A percentile compares a stretch with the other conserved stretches of the same genome.
phyloP scores from a whole-genome alignment of 257 asterid genomes.

The Fraxinus quadrangulata region DNA sequence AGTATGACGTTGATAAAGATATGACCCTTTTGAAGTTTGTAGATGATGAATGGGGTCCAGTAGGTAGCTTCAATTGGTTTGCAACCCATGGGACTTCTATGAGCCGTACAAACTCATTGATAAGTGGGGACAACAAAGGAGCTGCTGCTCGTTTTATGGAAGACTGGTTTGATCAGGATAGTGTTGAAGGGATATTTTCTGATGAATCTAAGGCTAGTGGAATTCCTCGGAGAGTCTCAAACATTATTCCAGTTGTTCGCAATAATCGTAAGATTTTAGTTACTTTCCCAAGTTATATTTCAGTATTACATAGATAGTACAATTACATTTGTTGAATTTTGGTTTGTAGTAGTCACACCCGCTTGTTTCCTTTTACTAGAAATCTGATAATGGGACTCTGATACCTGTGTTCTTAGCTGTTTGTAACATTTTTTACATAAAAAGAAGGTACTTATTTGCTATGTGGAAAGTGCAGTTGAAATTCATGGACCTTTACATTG shows the following conservation, averaged over 20 bases:
- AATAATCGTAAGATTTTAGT: slow-evolving; percentile 65
- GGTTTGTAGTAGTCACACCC: not conserved
- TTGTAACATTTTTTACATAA: not conserved
- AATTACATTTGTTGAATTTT: too few relatives aligned
- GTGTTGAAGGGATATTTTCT: slow-evolving; percentile 34
- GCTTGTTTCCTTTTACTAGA: not conserved
- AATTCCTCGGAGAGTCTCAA: slow-evolving; percentile 78
- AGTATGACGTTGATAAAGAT: slow-evolving; percentile 83
- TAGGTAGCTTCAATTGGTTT: slow-evolving; percentile 85
- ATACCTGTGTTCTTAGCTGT: slow-evolving; percentile 5
- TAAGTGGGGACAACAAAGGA: slow-evolving; percentile 65
- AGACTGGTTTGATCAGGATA: slow-evolving; percentile 62
- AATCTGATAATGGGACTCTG: slow-evolving; percentile 10
- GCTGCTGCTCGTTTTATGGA: slow-evolving; percentile 63
- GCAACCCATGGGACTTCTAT: slow-evolving; percentile 61
- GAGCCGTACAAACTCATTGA: slow-evolving; percentile 53
- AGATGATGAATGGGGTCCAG: slow-evolving; percentile 93
- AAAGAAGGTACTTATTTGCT: not conserved
- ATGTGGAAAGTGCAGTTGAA: not conserved
- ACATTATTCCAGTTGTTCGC: slow-evolving; percentile 60
- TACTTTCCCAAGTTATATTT: slow-evolving; percentile 9
- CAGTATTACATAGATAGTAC: not conserved
- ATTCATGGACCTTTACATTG: not conserved
- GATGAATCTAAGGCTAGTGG: slow-evolving; percentile 25
- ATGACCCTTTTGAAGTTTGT: slow-evolving; percentile 92